These are phyloP conservation scores for Dactylonectria macrodidyma DNA, from an alignment of 2,329 filamentous ascomycete species.

Conservation along the genomic window DNA sequence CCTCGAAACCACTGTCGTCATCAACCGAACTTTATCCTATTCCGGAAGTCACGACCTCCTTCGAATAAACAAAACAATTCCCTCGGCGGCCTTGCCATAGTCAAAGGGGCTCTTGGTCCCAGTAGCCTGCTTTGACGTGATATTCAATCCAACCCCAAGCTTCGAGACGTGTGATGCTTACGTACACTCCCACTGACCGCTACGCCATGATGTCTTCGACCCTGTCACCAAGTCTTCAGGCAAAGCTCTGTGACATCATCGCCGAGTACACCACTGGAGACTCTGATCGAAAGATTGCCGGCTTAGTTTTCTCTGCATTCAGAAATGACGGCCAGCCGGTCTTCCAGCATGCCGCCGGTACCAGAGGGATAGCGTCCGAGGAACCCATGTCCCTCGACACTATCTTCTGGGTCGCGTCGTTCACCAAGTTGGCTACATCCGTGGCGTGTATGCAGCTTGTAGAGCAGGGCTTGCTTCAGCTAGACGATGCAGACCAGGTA, in stretches of 20 bases:
- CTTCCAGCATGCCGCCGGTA: conserved; percentile 14
- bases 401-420: conserved; percentile 21
- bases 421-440: conserved; percentile 16
- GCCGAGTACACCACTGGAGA: conserved; percentile 16
- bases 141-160: too few relatives aligned
- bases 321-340: conserved; percentile 12
- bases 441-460: conserved; percentile 29
- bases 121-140: too few relatives aligned
- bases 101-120: too few relatives aligned
- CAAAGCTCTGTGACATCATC: not conserved
- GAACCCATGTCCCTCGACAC: conserved; percentile 11
- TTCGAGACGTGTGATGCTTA: too few relatives aligned
- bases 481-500: conserved; percentile 14
- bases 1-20: too few relatives aligned
- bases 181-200: too few relatives aligned
- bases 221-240: not conserved
- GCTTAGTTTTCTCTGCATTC: conserved; percentile 7
- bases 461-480: not conserved
- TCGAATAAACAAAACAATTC: too few relatives aligned
- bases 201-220: not conserved
- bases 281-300: conserved; percentile 5
- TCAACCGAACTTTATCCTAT: too few relatives aligned
- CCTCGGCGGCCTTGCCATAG: too few relatives aligned
- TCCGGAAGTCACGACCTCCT: too few relatives aligned
- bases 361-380: not conserved